Evolutionary conservation across 2,329 filamentous ascomycete species (phyloP), one percentile per base, ranked within the genome.

Genomic region (Mycogone perniciosa): DNA sequence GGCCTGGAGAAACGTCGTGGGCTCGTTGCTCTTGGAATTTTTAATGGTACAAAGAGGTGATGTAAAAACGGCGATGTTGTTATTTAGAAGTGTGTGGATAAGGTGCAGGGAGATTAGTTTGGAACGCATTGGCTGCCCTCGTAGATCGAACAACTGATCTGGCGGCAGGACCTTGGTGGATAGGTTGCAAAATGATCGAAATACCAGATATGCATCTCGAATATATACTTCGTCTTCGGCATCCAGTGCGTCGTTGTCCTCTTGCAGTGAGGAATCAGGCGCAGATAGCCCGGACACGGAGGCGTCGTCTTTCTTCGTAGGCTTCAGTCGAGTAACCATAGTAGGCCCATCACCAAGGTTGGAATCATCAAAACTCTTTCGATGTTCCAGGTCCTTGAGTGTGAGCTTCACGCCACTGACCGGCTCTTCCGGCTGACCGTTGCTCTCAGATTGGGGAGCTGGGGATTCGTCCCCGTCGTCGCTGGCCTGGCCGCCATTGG

Each of bases 161-260:
- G 90, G 84, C 7, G 88, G 83, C 29, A 99, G 76, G 38, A 90
- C 75, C 67, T 99, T 99, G 56, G 92, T 96, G 53, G 92, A 96
- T 42, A 99, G 76, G 69, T 96, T 96, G 76, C 95, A 99, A 73
- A 99, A 93, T 3, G 93, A 96, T 31, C 93, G 82, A 72, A 99
- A 97, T 42, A 99, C 90, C 26, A 99, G 80, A 68, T 97, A 99
- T 7, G 93, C 91, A 71, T 99, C 93, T 60, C 93, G 88, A 60
- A 97, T 90, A 65, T 95, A 97, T 20, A 97, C 89, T 65, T 99
- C 93, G 63, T 99, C 93, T 64, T 96, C 90, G 30, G 78, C 77
- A 49, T 86, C 84, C 20, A 83, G 70, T 20, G 75, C 72, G 50
- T 89, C 83, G 27, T 78, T 64, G 26, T 76, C 71, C 50, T 86